These are phyloP conservation scores for Stagonosporopsis vannaccii DNA, from an alignment of 2,329 filamentous ascomycete genomes.

Conservation along the genomic window DNA sequence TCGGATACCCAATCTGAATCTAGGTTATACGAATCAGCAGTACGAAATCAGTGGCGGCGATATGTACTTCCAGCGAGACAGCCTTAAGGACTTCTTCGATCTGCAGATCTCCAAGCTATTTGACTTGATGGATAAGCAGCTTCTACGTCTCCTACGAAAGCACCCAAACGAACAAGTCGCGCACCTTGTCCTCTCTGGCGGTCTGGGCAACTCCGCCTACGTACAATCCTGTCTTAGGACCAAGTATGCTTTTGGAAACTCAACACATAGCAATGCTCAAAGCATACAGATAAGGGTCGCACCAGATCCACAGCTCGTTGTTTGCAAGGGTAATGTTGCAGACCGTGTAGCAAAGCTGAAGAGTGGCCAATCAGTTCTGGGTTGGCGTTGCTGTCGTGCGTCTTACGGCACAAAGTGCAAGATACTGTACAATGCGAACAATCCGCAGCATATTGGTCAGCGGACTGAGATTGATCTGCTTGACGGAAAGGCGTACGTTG, in stretches of 20 bases:
- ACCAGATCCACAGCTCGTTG: slow-evolving; percentile 63
- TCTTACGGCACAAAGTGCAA: slow-evolving; percentile 50
- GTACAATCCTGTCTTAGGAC: slow-evolving; percentile 47
- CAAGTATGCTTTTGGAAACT: slow-evolving; percentile 39
- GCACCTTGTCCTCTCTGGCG: slow-evolving; percentile 52
- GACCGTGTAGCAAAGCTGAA: slow-evolving; percentile 59
- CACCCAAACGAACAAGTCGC: slow-evolving; percentile 40
- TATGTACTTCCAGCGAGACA: slow-evolving; percentile 36
- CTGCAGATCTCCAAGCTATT: slow-evolving; percentile 33
- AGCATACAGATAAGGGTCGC: slow-evolving; percentile 35
- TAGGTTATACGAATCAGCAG: slow-evolving; percentile 22
- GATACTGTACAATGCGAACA: slow-evolving; percentile 44
- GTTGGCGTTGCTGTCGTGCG: slow-evolving; percentile 49
- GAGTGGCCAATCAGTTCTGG: slow-evolving; percentile 52
- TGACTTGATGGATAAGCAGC: slow-evolving; percentile 43
- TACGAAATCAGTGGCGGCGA: slow-evolving; percentile 28
- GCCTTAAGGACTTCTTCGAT: slow-evolving; percentile 30
- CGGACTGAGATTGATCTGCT: slow-evolving; percentile 37
- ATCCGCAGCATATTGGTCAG: slow-evolving; percentile 40
- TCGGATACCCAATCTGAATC: slow-evolving; percentile 38
- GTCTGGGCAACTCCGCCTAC: slow-evolving; percentile 53
- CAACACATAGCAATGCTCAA: slow-evolving; percentile 24
- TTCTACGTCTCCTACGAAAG: slow-evolving; percentile 22
- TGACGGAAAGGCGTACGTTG: slow-evolving; percentile 47
- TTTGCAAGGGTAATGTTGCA: slow-evolving; percentile 61